Evolutionary conservation across 805 yeast species (phyloP).

Genomic region (Brettanomyces bruxellensis): DNA sequence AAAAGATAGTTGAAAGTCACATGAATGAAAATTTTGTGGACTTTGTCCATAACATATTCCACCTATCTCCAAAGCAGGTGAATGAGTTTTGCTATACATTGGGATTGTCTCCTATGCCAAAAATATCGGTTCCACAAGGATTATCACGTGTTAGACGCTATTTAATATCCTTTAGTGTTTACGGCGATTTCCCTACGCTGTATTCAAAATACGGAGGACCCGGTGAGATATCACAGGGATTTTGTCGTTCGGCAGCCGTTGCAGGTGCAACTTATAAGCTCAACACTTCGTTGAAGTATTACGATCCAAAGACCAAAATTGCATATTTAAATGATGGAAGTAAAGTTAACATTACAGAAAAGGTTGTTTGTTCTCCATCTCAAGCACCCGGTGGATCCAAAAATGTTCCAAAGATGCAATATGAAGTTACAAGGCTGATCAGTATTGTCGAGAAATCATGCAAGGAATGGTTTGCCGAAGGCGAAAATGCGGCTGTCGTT

Average conservation of each 20-base stretch:
- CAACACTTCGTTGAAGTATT: slow-evolving; percentile 54
- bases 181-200: slow-evolving; percentile 90
- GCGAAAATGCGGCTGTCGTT: slow-evolving; percentile 77
- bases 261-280: slow-evolving; percentile 93
- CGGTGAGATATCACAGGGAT: slow-evolving; percentile 93
- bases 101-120: slow-evolving; percentile 61
- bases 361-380: slow-evolving; percentile 67
- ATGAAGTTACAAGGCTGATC: slow-evolving; percentile 63
- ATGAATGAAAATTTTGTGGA: slow-evolving; percentile 45
- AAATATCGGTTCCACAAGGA: slow-evolving; percentile 64
- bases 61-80: slow-evolving; percentile 63
- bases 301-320: slow-evolving; percentile 54
- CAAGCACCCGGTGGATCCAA: slow-evolving; percentile 39
- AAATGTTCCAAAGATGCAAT: slow-evolving; percentile 35
- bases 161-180: slow-evolving; percentile 76
- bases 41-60: slow-evolving; percentile 58
- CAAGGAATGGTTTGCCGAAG: slow-evolving; percentile 83
- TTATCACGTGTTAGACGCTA: slow-evolving; percentile 76
- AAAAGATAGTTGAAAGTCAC: slow-evolving; percentile 39
- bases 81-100: slow-evolving; percentile 80
- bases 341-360: slow-evolving; percentile 65
- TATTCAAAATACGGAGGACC: slow-evolving; percentile 92
- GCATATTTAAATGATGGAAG: slow-evolving; percentile 75
- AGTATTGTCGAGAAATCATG: slow-evolving; percentile 83
- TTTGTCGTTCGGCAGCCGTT: slow-evolving; percentile 96